Base-by-base conservation (phyloP, 2,329 filamentous ascomycete genomes). In the Hirsutella thompsonii region DNA sequence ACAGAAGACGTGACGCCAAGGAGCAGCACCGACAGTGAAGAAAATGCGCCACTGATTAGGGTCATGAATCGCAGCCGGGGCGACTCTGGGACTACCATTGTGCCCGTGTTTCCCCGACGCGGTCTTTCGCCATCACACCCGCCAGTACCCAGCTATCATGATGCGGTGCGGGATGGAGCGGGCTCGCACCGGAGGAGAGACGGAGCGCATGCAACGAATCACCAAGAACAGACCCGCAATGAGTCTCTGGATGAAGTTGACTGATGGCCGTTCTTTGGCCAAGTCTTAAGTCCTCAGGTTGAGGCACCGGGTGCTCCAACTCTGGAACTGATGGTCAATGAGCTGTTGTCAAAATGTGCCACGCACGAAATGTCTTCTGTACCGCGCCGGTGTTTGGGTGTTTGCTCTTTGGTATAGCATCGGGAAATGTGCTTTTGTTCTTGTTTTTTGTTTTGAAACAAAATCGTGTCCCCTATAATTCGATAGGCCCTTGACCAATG, bases 81-180 rank as follows among this genome's bases (percentile, higher is more conserved):
- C 3, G 61, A 59, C 36, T 76, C 75, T 2, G 54, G 69, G 39
- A 36, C 50, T 47, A 53, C 45, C 45, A 47, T 42, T 34, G 51
- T 16, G 16, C 20, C 8, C 13, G 23, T 26, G 23, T 26, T 26
- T 26, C 23, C 16, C 11, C 33, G 28, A 34, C 36, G 34, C 11
- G 37, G 42, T 21, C 46, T 44, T 30, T 46, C 42, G 20, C 45
- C 48, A 39, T 49, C 49, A 26, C 48, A 55, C 21, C 81, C 84
- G 20, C 84, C 86, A 1, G 88, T 92, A 47, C 86, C 86, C 2
- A 89, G 77, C 52, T 93, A 93, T 56, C 84, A 79, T 57, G 84
- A 85, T 44, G 86, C 84, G 2, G 69, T 88, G 34, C 63, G 65
- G 42, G 69, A 75, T 48, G 71, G 71, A 10, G 58, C 58, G 21